These are phyloP conservation scores for Medicago lupulina DNA, from an alignment of 306 rosid species.

Conservation along the genomic window DNA sequence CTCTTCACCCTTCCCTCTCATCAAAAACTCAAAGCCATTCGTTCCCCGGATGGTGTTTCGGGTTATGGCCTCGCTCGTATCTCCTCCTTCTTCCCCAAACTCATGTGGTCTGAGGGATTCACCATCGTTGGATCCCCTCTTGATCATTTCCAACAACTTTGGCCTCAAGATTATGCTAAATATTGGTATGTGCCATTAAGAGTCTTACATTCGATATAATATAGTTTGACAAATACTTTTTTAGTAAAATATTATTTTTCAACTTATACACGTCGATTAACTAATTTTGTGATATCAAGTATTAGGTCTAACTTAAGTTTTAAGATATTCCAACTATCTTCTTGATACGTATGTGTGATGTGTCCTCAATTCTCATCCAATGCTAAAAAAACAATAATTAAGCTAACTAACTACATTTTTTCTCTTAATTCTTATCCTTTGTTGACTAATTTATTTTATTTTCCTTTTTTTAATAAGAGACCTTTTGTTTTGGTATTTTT, in stretches of 20 bases:
- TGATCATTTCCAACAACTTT: conserved; percentile 75
- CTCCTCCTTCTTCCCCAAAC: conserved; percentile 90
- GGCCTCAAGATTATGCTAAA: conserved; percentile 76
- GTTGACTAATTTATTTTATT: neutral
- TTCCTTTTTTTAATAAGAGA: neutral
- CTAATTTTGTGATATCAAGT: neutral
- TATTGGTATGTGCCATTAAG: conserved; percentile 54
- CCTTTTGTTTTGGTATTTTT: conserved; percentile 1
- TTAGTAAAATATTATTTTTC: neutral
- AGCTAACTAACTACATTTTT: neutral
- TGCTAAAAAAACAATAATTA: neutral
- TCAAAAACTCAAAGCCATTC: conserved; percentile 75
- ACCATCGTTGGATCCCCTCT: conserved; percentile 79
- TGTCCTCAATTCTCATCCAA: neutral
- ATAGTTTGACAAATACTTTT: neutral
- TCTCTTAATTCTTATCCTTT: neutral
- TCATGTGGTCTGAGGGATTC: conserved; percentile 98
- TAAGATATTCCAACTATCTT: neutral
- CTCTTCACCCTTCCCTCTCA: conserved; percentile 72
- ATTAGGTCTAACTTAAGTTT: neutral
- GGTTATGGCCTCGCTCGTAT: conserved; percentile 89
- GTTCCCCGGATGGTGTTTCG: conserved; percentile 67
- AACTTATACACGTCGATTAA: no score
- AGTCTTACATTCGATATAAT: neutral
- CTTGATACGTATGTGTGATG: no score